Conservation (phyloP, 768 basidiomycete genomes). For the Auriculariales sp. region DNA sequence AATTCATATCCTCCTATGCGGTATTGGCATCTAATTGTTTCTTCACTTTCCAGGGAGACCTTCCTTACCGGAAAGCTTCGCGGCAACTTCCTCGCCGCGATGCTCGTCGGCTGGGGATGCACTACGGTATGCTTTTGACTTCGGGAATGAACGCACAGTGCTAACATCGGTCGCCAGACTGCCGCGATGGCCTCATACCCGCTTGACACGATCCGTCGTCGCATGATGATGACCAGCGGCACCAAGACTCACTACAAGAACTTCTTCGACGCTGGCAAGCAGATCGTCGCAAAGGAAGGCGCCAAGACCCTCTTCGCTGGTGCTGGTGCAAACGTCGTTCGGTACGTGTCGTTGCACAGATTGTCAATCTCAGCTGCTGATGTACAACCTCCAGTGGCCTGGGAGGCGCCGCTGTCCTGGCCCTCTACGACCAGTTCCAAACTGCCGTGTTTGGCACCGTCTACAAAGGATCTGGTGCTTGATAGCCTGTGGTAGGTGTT, state of each 20-base stretch:
- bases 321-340: conserved; percentile 12
- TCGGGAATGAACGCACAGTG: too few relatives aligned
- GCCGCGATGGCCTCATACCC: conserved; percentile 27
- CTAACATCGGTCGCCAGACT: conserved; percentile 12
- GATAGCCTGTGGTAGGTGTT: too few relatives aligned
- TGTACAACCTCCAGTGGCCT: neutral
- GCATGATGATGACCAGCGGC: conserved; percentile 35
- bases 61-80: conserved; percentile 23
- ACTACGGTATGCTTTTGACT: conserved; percentile 21
- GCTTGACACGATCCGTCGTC: conserved; percentile 28
- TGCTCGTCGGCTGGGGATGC: conserved; percentile 25
- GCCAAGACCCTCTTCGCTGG: conserved; percentile 18
- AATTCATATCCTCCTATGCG: too few relatives aligned
- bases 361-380: too few relatives aligned
- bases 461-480: too few relatives aligned
- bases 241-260: conserved; percentile 25
- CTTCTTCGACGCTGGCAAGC: conserved; percentile 23
- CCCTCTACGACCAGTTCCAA: conserved; percentile 6
- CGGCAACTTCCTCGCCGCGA: conserved; percentile 26
- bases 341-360: conserved; percentile 5
- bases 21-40: too few relatives aligned
- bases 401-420: conserved; percentile 3
- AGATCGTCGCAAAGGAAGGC: conserved; percentile 28
- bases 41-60: conserved; percentile 17
- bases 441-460: conserved; percentile 2